A percentile compares a stretch with the other conserved stretches of the same genome.
These are phyloP conservation scores for Penicillium sp. DNA, from an alignment of 2,329 filamentous ascomycete species.

Conservation along the genomic window DNA sequence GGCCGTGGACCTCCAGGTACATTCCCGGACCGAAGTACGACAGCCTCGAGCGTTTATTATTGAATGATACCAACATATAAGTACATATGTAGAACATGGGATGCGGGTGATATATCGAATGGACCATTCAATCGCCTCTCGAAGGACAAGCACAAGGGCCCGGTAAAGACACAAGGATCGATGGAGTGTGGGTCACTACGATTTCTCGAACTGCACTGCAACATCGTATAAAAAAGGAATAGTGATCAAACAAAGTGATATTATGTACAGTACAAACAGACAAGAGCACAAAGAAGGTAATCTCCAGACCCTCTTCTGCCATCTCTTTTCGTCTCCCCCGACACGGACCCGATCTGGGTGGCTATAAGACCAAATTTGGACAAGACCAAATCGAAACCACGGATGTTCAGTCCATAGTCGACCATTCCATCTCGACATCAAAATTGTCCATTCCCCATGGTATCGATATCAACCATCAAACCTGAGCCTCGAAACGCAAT, in stretches of 20 bases:
- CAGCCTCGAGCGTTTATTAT: constrained; percentile 34
- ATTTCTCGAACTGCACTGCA: neutral
- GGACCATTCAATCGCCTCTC: neutral
- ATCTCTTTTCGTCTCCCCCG: constrained; percentile 8
- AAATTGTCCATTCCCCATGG: neutral
- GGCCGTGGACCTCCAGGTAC: constrained; percentile 30
- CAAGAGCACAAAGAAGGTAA: constrained; percentile 11
- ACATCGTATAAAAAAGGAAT: constrained; percentile 10
- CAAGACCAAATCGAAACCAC: neutral
- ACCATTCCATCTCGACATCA: neutral
- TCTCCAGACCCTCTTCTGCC: constrained; percentile 11
- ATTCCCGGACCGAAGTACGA: constrained; percentile 37
- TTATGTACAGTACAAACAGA: constrained; percentile 28
- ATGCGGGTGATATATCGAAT: too few species aligned
- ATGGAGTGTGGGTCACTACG: neutral
- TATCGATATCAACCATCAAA: neutral
- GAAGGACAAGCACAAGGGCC: neutral
- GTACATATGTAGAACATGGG: neutral
- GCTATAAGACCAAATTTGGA: neutral
- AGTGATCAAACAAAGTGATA: constrained; percentile 29
- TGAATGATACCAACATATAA: constrained; percentile 16
- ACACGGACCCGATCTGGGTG: neutral
- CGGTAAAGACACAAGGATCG: neutral
- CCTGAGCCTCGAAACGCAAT: neutral
- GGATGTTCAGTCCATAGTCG: neutral